A percentile compares a stretch with the other conserved stretches of the same genome.
phyloP scores from a whole-genome alignment of 2,329 filamentous ascomycete genomes.

The Myriangium duriaei region DNA sequence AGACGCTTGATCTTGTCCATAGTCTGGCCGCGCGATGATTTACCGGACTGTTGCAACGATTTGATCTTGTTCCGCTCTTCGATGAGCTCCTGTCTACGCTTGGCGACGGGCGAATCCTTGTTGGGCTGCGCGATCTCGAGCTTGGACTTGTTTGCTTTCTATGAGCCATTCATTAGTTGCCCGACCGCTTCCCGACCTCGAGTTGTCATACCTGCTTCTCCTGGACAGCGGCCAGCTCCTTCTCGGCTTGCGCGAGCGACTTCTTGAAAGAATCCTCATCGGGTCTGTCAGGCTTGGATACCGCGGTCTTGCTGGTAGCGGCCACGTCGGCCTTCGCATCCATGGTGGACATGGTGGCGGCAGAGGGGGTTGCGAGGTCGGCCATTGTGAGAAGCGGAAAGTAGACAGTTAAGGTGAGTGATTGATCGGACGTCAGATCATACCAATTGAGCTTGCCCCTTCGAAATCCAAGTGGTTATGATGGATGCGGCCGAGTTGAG shows the following conservation, averaged over 20 bases:
- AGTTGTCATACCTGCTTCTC: constrained; percentile 49
- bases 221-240: constrained; percentile 69
- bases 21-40: constrained; percentile 64
- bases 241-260: constrained; percentile 67
- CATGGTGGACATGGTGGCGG: constrained; percentile 23
- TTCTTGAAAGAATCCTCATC: constrained; percentile 77
- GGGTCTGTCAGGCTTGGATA: constrained; percentile 65
- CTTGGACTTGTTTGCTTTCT: constrained; percentile 83
- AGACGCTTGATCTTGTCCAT: constrained; percentile 86
- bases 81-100: constrained; percentile 77
- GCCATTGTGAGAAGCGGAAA: constrained; percentile 17
- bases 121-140: constrained; percentile 73
- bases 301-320: constrained; percentile 19
- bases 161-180: constrained; percentile 14
- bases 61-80: constrained; percentile 73
- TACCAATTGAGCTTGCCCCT: no score
- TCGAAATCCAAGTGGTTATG: no score
- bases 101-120: constrained; percentile 64
- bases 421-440: no score
- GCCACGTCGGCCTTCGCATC: constrained; percentile 22
- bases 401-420: no score
- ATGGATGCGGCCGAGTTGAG: no score
- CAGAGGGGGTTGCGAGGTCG: constrained; percentile 25
- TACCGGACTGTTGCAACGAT: constrained; percentile 75
- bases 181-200: neutral